Evolutionary conservation across 805 yeast species (phyloP), one percentile per base, ranked within the genome.

Genomic region (Ascoidea asiatica): DNA sequence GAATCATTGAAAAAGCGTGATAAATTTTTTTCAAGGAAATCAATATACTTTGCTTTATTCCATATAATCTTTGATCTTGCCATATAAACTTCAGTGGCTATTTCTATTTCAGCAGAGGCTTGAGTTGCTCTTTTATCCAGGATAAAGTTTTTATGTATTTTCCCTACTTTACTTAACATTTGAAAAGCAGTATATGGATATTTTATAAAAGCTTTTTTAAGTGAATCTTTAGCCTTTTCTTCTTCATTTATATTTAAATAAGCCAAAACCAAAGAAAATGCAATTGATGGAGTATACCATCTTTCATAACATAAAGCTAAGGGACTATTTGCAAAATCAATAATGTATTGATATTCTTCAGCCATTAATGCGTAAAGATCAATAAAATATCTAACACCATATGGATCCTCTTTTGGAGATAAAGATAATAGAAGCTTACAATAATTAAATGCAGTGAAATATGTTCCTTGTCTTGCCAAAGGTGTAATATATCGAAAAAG

Each of bases 371-470:
- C 79, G 55, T 83, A 87, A 55, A 73, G 79, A 57, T 88, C 95
- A 52, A 88, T 77, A 58, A 86, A 83, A 55, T 81, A 80, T 50
- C 95, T 70, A 11, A 81, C 87, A 19, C 95, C 95, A 43, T 80
- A 64, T 1, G 95, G 95, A 63, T 88, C 95, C 46, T 81, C 84
- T 2, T 77, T 70, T 1, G 95, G 95, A 35, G 75, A 67, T 23
- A 88, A 62, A 2, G 88, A 74, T 49, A 83, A 65, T 42, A 87
- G 64, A 5, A 80, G 65, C 56, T 84, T 86, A 53, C 83, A 74
- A 65, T 80, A 87, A 38, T 77, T 75, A 39, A 84, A 70, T 0
- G 95, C 95, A 0, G 95, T 87, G 46, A 63, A 71, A 54, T 73
- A 77, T 1, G 90, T 83, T 4, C 94, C 84, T 54, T 85, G 73